Evolutionary conservation across 2,329 filamentous ascomycete species (phyloP), one percentile per base, ranked within the genome.

Genomic region (Bipolaris sorokiniana): DNA sequence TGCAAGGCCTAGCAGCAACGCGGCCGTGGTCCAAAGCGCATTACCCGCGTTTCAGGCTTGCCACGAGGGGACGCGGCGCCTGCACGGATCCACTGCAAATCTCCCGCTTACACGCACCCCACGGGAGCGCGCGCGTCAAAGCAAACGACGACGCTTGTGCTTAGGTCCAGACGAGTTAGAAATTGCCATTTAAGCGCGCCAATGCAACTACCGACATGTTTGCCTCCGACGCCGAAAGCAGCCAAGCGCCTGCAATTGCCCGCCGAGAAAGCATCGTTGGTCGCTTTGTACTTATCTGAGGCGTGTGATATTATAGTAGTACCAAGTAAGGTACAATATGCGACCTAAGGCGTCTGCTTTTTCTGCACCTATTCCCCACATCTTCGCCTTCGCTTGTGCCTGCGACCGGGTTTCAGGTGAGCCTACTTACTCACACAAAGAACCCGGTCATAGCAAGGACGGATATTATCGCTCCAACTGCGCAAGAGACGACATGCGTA

Each of bases 11-110:
- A 47, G 44, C 15, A n/a, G 16, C 15, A 58, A 58, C 46, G 26
- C 46, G 33, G 40, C 46, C 18, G 45, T 33, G 26, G 50, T 57
- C 34, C 49, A 50, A 16, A 28, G 42, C 23, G 44, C 48, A 51
- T 42, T 50, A 44, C 48, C 53, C 48, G 45, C 48, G 47, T 61
- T 59, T 55, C 56, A 59, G 52, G 46, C 59, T 49, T 52, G 56
- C 51, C 51, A 61, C 56, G 51, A 59, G 50, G 55, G 36, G 48
- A 56, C 20, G 55, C 40, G 40, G 51, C 40, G 28, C 47, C 31
- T 48, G 56, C 51, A 59, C 51, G 45, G 56, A 59, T 61, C 55
- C 44, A 49, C 48, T 56, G 59, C 56, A 53, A 61, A 59, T 59
- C 59, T 61, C 59, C 56, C 59, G 59, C 59, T 45, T 56, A 49